Evolutionary conservation across 176 grass and related monocot genomes (phyloP).

Genomic region (Luzula sylvatica): DNA sequence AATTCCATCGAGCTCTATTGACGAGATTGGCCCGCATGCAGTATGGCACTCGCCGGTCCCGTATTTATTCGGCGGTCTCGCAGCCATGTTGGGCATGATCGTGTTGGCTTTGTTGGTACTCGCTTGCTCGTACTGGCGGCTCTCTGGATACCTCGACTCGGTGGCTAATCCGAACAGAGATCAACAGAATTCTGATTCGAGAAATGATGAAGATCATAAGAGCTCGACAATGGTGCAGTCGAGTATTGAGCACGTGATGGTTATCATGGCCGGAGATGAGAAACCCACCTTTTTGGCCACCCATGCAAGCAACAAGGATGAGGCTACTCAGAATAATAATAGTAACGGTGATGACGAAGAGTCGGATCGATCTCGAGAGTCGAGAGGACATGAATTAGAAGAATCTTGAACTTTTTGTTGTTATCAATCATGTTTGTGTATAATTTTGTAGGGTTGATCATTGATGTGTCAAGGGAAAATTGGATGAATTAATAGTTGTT

Average conservation of each 20-base stretch:
- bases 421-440: background rate
- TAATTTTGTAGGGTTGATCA: background rate
- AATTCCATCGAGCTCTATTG: background rate
- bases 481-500: no score
- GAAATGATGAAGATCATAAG: constrained; percentile 6
- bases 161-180: background rate
- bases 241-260: constrained; percentile 31
- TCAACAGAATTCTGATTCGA: background rate
- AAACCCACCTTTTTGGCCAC: constrained; percentile 50
- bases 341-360: constrained; percentile 9
- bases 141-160: constrained; percentile 25
- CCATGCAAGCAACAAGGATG: constrained; percentile 19
- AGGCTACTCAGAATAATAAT: background rate
- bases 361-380: background rate
- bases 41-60: constrained; percentile 31
- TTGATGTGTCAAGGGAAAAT: no score
- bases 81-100: constrained; percentile 36
- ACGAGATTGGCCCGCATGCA: background rate
- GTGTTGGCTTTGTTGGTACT: constrained; percentile 31
- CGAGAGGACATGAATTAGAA: constrained; percentile 9
- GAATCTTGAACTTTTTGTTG: background rate
- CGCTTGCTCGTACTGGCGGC: constrained; percentile 30
- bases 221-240: background rate
- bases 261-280: constrained; percentile 76
- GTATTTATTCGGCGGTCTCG: constrained; percentile 38